Conservation (phyloP, 495 filamentous ascomycete genomes). For the Immersiella caudata region DNA sequence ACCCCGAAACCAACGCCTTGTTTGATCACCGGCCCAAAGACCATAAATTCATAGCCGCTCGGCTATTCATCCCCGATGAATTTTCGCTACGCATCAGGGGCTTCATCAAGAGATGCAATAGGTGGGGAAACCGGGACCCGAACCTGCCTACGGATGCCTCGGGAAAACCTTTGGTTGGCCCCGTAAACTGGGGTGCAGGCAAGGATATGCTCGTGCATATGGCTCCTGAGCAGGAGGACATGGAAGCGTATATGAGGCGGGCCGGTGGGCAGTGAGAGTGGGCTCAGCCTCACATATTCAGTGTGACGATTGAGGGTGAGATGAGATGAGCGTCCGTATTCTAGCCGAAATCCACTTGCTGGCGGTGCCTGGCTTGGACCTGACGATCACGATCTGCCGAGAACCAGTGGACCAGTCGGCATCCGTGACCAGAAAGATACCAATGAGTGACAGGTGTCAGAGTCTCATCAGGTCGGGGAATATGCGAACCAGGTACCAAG, state of each 20-base stretch:
- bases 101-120: slow-evolving; percentile 34
- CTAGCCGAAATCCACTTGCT: neutral
- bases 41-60: slow-evolving; percentile 50
- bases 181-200: slow-evolving; percentile 41
- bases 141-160: slow-evolving; percentile 28
- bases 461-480: slow-evolving; percentile 4
- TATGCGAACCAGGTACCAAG: neutral
- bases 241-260: slow-evolving; percentile 29
- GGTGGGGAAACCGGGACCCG: slow-evolving; percentile 27
- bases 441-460: neutral
- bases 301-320: neutral
- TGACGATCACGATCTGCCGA: slow-evolving; percentile 32
- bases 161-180: slow-evolving; percentile 33
- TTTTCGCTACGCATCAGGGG: slow-evolving; percentile 42
- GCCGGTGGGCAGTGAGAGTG: neutral
- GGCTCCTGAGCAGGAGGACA: slow-evolving; percentile 38
- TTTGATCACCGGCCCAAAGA: slow-evolving; percentile 49
- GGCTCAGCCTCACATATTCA: slow-evolving; percentile 4
- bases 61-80: slow-evolving; percentile 40
- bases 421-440: neutral
- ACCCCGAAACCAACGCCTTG: slow-evolving; percentile 40
- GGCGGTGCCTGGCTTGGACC: neutral
- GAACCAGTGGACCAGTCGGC: neutral
- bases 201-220: slow-evolving; percentile 57
- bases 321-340: neutral